Conservation (phyloP, 2,329 filamentous ascomycete genomes). For the Talaromyces amestolkiae region DNA sequence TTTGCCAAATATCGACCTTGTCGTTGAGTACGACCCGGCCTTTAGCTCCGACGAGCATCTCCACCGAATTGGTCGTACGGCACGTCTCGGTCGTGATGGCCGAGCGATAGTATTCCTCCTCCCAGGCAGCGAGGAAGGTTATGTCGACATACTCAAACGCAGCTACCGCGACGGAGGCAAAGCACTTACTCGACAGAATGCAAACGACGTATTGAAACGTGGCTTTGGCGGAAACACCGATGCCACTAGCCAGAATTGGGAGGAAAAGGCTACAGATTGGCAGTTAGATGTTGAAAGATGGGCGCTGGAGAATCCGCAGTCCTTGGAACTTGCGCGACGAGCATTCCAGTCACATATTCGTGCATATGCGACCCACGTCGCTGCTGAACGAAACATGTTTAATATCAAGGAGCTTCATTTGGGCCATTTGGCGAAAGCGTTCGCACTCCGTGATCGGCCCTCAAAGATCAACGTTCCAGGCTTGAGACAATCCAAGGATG, state of each 20-base stretch:
- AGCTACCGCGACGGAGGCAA: slow-evolving; percentile 64
- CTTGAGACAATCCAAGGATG: slow-evolving; percentile 49
- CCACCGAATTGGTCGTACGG: slow-evolving; percentile 91
- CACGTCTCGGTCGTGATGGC: slow-evolving; percentile 84
- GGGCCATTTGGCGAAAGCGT: slow-evolving; percentile 91
- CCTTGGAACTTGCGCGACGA: slow-evolving; percentile 76
- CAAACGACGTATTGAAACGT: slow-evolving; percentile 66
- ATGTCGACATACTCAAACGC: slow-evolving; percentile 73
- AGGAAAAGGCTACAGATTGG: slow-evolving; percentile 64
- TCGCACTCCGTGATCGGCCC: slow-evolving; percentile 83
- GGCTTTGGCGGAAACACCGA: slow-evolving; percentile 55
- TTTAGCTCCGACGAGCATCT: slow-evolving; percentile 92
- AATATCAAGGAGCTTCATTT: slow-evolving; percentile 89
- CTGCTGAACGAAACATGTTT: slow-evolving; percentile 80
- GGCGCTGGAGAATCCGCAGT: slow-evolving; percentile 61
- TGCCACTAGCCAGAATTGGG: slow-evolving; percentile 55
- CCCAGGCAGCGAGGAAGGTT: slow-evolving; percentile 88
- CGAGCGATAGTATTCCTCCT: slow-evolving; percentile 86
- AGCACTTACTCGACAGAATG: slow-evolving; percentile 60
- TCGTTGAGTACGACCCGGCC: slow-evolving; percentile 93
- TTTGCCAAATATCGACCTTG: slow-evolving; percentile 88
- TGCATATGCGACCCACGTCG: slow-evolving; percentile 90
- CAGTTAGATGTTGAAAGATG: slow-evolving; percentile 66
- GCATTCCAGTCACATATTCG: slow-evolving; percentile 90
- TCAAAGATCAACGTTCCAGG: slow-evolving; percentile 66